These are phyloP conservation scores for Phytophthora chlamydospora DNA, from an alignment of 352 stramenopile species.

Conservation along the genomic window DNA sequence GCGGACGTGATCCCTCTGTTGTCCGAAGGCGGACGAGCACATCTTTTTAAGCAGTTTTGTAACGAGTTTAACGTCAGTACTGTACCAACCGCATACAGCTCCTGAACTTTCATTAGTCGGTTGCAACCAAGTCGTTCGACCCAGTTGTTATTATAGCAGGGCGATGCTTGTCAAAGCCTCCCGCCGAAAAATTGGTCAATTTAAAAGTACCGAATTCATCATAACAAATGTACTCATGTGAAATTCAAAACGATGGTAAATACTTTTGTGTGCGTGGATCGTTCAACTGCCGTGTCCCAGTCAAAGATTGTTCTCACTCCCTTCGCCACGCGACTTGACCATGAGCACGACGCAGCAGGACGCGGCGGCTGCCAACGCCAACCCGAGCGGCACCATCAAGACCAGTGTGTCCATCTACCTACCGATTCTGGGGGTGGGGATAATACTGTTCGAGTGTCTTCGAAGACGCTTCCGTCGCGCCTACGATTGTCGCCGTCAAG, in stretches of 20 bases:
- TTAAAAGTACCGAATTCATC: constrained; percentile 2
- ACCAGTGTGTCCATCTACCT: constrained; percentile 76
- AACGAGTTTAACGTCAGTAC: too few species aligned
- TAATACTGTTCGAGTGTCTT: constrained; percentile 70
- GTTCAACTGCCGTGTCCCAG: constrained; percentile 18
- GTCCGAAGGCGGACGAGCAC: too few species aligned
- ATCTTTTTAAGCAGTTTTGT: too few species aligned
- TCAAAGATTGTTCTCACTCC: constrained; percentile 10
- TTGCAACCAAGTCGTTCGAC: too few species aligned
- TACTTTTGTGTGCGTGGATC: constrained; percentile 13
- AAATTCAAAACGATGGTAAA: neutral
- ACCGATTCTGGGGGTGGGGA: constrained; percentile 45
- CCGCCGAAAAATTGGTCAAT: neutral
- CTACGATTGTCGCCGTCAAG: constrained; percentile 57
- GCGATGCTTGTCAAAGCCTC: neutral
- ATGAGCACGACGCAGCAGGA: constrained; percentile 56
- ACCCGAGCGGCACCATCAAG: constrained; percentile 74
- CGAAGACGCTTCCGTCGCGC: constrained; percentile 54
- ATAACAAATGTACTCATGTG: neutral
- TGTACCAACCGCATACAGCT: too few species aligned
- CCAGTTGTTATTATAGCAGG: too few species aligned
- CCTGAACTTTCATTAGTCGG: too few species aligned
- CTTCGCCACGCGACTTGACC: neutral
- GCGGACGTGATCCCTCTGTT: too few species aligned
- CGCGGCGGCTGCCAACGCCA: constrained; percentile 51